These are phyloP conservation scores for Rhodomyrtus psidioides DNA, from an alignment of 441 rosid genomes.

Conservation along the genomic window DNA sequence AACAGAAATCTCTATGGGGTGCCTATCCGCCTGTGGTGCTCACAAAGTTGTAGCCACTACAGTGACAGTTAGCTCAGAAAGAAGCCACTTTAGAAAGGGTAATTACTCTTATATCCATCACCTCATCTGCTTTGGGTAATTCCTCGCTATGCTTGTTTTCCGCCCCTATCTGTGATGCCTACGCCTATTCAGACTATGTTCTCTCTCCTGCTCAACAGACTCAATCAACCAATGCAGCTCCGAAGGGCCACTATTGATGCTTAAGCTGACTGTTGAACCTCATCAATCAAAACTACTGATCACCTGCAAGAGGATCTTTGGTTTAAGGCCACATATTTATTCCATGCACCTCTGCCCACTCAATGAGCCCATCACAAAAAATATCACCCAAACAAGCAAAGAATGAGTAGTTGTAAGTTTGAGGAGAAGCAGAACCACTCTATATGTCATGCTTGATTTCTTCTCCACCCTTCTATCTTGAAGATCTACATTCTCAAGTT, in stretches of 20 bases:
- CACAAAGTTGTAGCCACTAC: neutral
- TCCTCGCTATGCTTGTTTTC: neutral
- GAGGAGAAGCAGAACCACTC: neutral
- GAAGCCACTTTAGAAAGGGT: neutral
- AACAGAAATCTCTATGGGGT: neutral
- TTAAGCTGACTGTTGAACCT: neutral
- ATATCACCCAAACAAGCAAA: neutral
- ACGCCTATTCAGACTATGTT: neutral
- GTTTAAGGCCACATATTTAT: neutral
- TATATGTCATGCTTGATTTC: neutral
- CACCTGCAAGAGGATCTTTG: neutral
- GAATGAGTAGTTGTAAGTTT: neutral
- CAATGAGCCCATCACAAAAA: neutral
- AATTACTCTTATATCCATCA: neutral
- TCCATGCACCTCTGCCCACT: neutral
- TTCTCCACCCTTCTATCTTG: neutral
- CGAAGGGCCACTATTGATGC: neutral
- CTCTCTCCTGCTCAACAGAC: neutral
- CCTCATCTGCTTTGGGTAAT: neutral
- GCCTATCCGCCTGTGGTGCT: neutral
- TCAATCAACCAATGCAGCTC: neutral
- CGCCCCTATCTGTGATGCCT: neutral
- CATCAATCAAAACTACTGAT: neutral
- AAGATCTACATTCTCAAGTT: neutral
- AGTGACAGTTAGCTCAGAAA: neutral